Evolutionary conservation across 345 rosid genomes (phyloP), one percentile per base, ranked within the genome.

Genomic region (Murraya koenigii): DNA sequence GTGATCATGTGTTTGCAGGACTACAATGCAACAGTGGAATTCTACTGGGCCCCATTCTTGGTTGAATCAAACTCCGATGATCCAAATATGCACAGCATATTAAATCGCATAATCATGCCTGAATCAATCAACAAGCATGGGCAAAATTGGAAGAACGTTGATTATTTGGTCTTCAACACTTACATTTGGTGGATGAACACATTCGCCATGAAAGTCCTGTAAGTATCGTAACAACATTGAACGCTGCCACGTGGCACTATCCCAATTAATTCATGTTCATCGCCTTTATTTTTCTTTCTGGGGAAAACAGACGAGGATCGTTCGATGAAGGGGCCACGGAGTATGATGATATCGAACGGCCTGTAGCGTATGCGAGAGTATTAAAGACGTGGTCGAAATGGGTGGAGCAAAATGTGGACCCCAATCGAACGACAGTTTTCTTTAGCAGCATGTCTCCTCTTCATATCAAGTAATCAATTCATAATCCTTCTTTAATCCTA

Each of bases 171-270:
- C 69, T 94, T 97, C 77, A 94, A 97, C 82, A 90, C 96, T 6
- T 97, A 97, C 80, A 91, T 94, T 11, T 97, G 99, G 99, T 97
- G 99, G 99, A 90, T 97, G 97, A 97, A 91, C 89, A 89, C 95
- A 7, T 74, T 81, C 78, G 6, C 79, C 33, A 93, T 92, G 88
- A 97, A 94, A 94, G 86, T 94, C 74, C 69, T 93, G 98, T 93
- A 81, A 88, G 97, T 87, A 19, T 10, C 32, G 2, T 22, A 28
- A 10, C 8, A 41, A 11, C 41, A 22, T n/a, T n/a, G 0, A 41
- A 17, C 22, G 22, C 56, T 52, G 7, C 56, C 56, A 5, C 56
- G 22, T 5, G 56, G 22, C 56, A 52, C 7, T 17, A 19, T 52
- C 22, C 7, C 5, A 0, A 4, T 52, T 15, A 52, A 23, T 28